Percentiles rank a stretch among this genome's conserved stretches.
phyloP scores from a whole-genome alignment of 1,139 yeast species.

The Suhomyces choctaworum region DNA sequence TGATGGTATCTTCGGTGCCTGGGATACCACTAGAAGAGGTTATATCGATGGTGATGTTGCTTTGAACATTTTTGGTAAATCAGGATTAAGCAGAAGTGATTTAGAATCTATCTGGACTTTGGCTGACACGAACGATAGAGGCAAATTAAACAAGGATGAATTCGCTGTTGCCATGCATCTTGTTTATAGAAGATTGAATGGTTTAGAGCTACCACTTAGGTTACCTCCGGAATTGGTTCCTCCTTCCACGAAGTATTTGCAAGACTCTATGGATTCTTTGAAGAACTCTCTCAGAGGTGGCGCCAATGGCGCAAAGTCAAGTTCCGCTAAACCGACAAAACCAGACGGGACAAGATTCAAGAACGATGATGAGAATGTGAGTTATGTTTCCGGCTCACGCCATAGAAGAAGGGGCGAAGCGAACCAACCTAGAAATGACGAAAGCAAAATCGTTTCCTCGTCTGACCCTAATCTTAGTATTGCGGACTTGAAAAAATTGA shows the following conservation, averaged over 20 bases:
- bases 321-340: constrained; percentile 41
- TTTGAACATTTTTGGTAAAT: constrained; percentile 82
- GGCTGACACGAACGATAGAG: constrained; percentile 68
- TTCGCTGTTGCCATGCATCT: constrained; percentile 84
- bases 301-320: constrained; percentile 29
- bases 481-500: constrained; percentile 58
- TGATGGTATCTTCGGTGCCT: constrained; percentile 83
- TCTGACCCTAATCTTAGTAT: constrained; percentile 36
- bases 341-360: constrained; percentile 65
- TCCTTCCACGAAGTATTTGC: constrained; percentile 68
- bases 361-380: constrained; percentile 62
- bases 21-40: constrained; percentile 75
- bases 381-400: constrained; percentile 67
- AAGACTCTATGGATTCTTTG: constrained; percentile 45
- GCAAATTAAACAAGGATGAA: constrained; percentile 73
- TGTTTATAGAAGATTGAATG: constrained; percentile 72
- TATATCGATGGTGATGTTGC: constrained; percentile 79
- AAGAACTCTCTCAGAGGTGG: constrained; percentile 46
- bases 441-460: constrained; percentile 24
- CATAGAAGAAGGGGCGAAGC: constrained; percentile 45
- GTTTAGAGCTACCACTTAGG: constrained; percentile 67
- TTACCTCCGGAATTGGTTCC: constrained; percentile 76
- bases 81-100: constrained; percentile 83
- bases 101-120: constrained; percentile 89
- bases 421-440: constrained; percentile 6